These are phyloP conservation scores for Russula sp. DNA, from an alignment of 768 basidiomycete species.

Conservation along the genomic window DNA sequence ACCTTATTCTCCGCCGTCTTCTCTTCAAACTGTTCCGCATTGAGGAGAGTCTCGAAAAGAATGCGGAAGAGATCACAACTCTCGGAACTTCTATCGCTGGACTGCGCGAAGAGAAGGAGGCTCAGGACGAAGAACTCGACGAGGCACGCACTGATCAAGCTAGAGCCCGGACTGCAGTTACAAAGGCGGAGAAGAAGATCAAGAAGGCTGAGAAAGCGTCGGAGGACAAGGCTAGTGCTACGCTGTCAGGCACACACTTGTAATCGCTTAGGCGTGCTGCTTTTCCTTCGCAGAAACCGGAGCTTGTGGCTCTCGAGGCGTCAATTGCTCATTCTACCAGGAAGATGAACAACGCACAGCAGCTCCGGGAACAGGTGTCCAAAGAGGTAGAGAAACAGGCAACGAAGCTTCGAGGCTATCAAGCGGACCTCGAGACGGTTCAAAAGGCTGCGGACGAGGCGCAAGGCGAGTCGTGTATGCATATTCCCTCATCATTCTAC, in stretches of 20 bases:
- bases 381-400: conserved; percentile 51
- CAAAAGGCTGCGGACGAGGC: conserved; percentile 68
- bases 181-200: conserved; percentile 80
- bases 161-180: conserved; percentile 62
- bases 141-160: conserved; percentile 76
- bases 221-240: conserved; percentile 67
- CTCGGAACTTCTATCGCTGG: conserved; percentile 68
- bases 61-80: conserved; percentile 60
- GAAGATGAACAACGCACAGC: conserved; percentile 66
- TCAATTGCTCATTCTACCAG: conserved; percentile 83
- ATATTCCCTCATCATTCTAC: not conserved
- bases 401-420: conserved; percentile 48
- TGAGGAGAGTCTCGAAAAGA: conserved; percentile 71
- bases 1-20: conserved; percentile 72
- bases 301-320: conserved; percentile 75
- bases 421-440: conserved; percentile 62
- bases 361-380: conserved; percentile 54
- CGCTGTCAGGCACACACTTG: conserved; percentile 17
- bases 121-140: conserved; percentile 66
- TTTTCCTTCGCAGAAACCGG: conserved; percentile 60
- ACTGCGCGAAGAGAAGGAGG: conserved; percentile 61
- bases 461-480: conserved; percentile 48
- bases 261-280: not conserved
- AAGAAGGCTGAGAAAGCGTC: conserved; percentile 88
- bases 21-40: conserved; percentile 90